phyloP scores from a whole-genome alignment of 108 stramenopile genomes.

The Pseudonitzschia multiseries region DNA sequence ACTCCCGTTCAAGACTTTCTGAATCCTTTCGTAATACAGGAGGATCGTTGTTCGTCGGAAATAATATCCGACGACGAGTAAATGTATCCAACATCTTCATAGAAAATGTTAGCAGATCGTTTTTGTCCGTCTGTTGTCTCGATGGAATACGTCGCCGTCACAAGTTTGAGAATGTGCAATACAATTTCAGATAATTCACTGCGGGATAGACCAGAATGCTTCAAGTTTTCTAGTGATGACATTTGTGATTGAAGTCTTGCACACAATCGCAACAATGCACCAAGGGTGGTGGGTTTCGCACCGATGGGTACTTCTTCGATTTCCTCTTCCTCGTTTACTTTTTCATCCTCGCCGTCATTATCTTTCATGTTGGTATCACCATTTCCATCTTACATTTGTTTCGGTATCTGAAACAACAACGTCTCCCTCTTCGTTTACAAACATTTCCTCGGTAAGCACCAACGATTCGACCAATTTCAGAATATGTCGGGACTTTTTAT shows the following conservation, averaged over 20 bases:
- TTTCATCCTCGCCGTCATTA: conserved; percentile 26
- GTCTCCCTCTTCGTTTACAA: conserved; percentile 24
- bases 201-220: conserved; percentile 64
- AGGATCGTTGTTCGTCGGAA: conserved; percentile 12
- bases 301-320: conserved; percentile 8
- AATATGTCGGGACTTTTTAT: conserved; percentile 60
- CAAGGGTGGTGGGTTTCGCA: conserved; percentile 21
- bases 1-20: conserved; percentile 41
- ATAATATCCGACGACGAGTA: conserved; percentile 10
- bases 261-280: conserved; percentile 51
- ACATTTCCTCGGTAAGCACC: conserved; percentile 50
- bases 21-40: conserved; percentile 21
- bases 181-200: conserved; percentile 59
- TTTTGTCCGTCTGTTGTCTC: conserved; percentile 27
- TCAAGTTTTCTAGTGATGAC: conserved; percentile 53
- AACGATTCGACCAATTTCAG: conserved; percentile 57
- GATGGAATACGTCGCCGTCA: conserved; percentile 60
- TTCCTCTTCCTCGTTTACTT: conserved; percentile 33
- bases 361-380: conserved; percentile 34
- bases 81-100: conserved; percentile 61
- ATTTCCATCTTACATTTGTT: conserved; percentile 26
- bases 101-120: conserved; percentile 42
- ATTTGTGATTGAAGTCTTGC: conserved; percentile 67
- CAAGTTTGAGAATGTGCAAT: conserved; percentile 63
- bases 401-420: conserved; percentile 21